phyloP scores from a whole-genome alignment of 1,139 yeast genomes.

The Zygosaccharomyces sapae region DNA sequence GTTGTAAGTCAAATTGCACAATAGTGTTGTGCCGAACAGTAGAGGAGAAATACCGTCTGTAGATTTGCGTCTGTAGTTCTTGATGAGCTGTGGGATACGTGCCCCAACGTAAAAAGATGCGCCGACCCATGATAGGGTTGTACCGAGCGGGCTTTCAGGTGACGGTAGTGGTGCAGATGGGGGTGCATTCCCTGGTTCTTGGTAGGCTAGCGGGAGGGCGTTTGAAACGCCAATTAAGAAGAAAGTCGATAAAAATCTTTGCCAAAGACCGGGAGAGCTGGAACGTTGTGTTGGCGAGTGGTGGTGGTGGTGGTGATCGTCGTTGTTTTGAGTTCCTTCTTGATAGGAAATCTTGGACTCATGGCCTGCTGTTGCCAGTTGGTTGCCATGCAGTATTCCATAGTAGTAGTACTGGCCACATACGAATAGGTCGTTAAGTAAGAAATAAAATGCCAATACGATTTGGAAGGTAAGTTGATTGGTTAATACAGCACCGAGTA shows the following conservation, averaged over 20 bases:
- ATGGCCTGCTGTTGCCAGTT: slow-evolving; percentile 38
- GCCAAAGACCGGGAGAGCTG: neutral
- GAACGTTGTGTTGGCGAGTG: slow-evolving; percentile 7
- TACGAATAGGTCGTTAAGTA: slow-evolving; percentile 65
- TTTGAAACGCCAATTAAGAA: slow-evolving; percentile 7
- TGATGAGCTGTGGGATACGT: slow-evolving; percentile 77
- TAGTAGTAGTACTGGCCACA: slow-evolving; percentile 79
- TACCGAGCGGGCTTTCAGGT: slow-evolving; percentile 41
- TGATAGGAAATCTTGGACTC: slow-evolving; percentile 24
- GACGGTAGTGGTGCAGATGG: slow-evolving; percentile 13
- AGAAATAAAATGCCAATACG: slow-evolving; percentile 67
- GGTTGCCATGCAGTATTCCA: slow-evolving; percentile 39
- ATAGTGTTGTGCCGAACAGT: slow-evolving; percentile 70
- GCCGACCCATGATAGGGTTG: slow-evolving; percentile 73
- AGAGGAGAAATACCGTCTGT: slow-evolving; percentile 82
- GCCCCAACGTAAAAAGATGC: slow-evolving; percentile 72
- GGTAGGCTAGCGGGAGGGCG: slow-evolving; percentile 10
- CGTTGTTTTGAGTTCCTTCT: neutral
- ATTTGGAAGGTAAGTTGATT: slow-evolving; percentile 74
- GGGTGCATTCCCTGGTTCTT: slow-evolving; percentile 13
- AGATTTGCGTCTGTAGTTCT: slow-evolving; percentile 70
- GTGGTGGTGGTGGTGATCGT: too few species aligned
- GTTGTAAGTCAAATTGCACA: slow-evolving; percentile 77
- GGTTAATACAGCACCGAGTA: slow-evolving; percentile 75
- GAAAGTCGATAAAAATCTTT: neutral